Base-by-base conservation (phyloP, 768 basidiomycete species). In the Sarcomyxa edulis region DNA sequence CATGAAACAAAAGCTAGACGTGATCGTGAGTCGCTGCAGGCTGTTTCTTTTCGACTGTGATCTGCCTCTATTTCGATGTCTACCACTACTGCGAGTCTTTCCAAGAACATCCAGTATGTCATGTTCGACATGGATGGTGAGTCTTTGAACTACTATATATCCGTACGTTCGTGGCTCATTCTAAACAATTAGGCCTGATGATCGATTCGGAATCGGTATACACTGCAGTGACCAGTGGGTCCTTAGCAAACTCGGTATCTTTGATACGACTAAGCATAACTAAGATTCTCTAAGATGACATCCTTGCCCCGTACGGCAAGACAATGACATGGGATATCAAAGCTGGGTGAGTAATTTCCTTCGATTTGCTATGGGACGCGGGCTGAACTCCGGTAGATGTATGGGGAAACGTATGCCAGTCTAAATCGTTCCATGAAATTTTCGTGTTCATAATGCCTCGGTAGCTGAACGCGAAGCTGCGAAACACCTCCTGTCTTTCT, bases 241-340 rank as follows among this genome's bases (percentile, higher is more conserved):
- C 12, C 26, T 20, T 20, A 22, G 27, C 28, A 16, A 31, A 11
- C 18, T 32, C 9, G 33, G 24, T 6, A 5, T 14, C 32, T 5
- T 22, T 35, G 2, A n/a, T 33, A 21, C n/a, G 7, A 20, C 6
- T 29, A 19, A 24, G 14, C 37, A 35, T 18, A 32, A 9, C 24
- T 23, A 19, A 35, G 28, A 23, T 20, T 39, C 15, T 46, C 14
- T 42, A 47, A 84, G 87, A 91, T 62, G 69, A 76, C 19, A 81
- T 90, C 35, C 74, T 94, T 14, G 75, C 68, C 12, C 69, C 66
- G 8, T 81, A 83, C 50, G 87, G 85, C 19, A 80, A 78, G 44
- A 61, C 74, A 45, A 86, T 92, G 82, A 85, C 84, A 3, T 90
- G 87, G 87, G 81, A 86, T 40, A 87, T 91, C 41, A 90, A 91